Base-by-base conservation (phyloP, 1,139 yeast species). In the Candida freyschussii region DNA sequence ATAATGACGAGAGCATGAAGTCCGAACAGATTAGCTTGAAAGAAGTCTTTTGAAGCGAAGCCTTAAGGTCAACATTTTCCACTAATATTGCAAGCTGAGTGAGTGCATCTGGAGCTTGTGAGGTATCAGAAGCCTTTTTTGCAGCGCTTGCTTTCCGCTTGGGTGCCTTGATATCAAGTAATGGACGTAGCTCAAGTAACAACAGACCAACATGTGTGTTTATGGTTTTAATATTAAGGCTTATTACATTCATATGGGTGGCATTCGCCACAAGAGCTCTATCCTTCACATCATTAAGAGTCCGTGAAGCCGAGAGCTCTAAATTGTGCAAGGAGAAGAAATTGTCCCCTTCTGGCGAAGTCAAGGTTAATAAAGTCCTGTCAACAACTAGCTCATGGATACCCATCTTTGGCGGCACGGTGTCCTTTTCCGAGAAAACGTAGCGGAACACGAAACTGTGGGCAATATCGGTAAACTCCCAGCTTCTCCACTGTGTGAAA, bases 401-500 rank as follows among this genome's bases (percentile, higher is more conserved):
- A 17, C 27, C 29, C 6, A 27, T 12, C 12, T 19, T 27, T 15
- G 24, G 13, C 2, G 25, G 14, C 16, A 29, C n/a, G 4, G 21
- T 10, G 5, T 11, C 14, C 3, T 17, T 21, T 3, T 33, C 24
- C 2, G 44, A 22, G 40, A 75, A 75, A 1, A 72, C 64, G 26
- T 57, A 55, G 15, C 60, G 60, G 45, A 79, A 73, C 36, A 79
- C 66, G 32, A 64, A 69, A 32, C 78, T 69, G 29, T 77, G 63
- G 26, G 75, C 75, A 17, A 77, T 67, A 47, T 74, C 72, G 7
- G 69, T 59, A 39, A 74, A 75, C 47, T 89, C 97, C 97, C 97
- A 91, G 37, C 78, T 75, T 63, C 96, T 73, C 96, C 97, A 89
- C n/a, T 69, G 65, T 1, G 78, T 65, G 50, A 86, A 85, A 0